Percentiles rank a stretch among this genome's conserved stretches.
Evolutionary conservation across 305 asterid species (phyloP).

Genomic region (Fraxinus dipetala): DNA sequence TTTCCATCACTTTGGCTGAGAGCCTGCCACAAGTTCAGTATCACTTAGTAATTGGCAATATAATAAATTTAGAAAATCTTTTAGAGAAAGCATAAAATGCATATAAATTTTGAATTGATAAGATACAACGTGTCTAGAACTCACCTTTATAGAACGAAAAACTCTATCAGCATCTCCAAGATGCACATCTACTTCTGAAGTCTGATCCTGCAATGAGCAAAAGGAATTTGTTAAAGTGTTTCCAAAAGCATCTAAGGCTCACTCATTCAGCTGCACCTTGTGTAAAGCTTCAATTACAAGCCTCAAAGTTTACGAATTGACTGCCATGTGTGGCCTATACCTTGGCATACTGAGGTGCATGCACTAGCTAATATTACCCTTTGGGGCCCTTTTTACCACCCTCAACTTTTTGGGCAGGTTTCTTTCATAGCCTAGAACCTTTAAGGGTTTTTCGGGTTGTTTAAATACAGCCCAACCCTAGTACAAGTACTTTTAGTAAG

Average conservation of each 20-base stretch:
- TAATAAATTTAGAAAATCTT: neutral
- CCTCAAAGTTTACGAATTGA: neutral
- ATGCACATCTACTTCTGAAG: conserved; percentile 56
- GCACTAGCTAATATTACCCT: neutral
- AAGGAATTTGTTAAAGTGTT: neutral
- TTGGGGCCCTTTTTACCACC: neutral
- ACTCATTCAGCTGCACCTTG: neutral
- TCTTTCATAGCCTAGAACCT: neutral
- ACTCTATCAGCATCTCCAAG: conserved; percentile 65
- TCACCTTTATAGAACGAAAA: conserved; percentile 77
- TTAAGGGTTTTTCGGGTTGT: neutral
- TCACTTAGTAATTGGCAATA: conserved; percentile 22
- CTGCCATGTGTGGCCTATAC: neutral
- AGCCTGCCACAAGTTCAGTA: conserved; percentile 30
- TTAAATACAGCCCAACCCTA: neutral
- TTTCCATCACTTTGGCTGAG: conserved; percentile 62
- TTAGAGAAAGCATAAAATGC: conserved; percentile 15
- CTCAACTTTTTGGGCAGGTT: neutral
- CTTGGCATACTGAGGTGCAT: neutral
- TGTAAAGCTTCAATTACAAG: neutral
- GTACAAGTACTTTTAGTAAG: neutral
- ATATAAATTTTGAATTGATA: neutral
- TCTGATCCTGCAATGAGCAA: conserved; percentile 56
- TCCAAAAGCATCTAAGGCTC: neutral
- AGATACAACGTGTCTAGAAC: conserved; percentile 9